Base-by-base conservation (phyloP, 805 yeast genomes). In the Candida andamanensis region DNA sequence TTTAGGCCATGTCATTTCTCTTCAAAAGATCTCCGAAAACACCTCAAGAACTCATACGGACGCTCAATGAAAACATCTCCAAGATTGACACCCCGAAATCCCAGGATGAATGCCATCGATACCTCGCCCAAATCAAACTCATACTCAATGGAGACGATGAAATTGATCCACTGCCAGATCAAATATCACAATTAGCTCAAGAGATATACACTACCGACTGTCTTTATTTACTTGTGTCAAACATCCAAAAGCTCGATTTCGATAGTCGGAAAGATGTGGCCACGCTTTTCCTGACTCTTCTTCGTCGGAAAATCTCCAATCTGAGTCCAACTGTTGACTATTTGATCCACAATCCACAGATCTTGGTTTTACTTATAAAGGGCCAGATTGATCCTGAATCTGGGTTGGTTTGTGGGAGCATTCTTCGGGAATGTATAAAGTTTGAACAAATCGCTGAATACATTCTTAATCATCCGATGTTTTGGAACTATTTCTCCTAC, bases 21-120 rank as follows among this genome's bases (percentile, higher is more conserved):
- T 90, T 92, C 70, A 84, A 86, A 44, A 72, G 95, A 50, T 85
- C 80, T 50, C 95, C 95, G 7, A 87, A 86, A 56, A 79, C 95
- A 1, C 95, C 96, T 2, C 74, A 74, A 13, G 98, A 90, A 49
- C 72, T 87, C 37, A 81, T 86, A 3, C 71, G 85, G 29, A 76
- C 79, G 5, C 67, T 87, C 40, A 74, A 75, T 41, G 97, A 90
- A 29, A 84, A 77, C 47, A 68, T 87, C 8, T 52, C 67, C 11
- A 82, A 82, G 50, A 63, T 82, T 14, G 84, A 78, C 39, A 41
- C 53, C 8, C 46, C 61, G 6, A 51, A 69, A 67, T 62, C 67
- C 67, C 84, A 81, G 48, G 96, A 86, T 36, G 96, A 87, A 33
- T 71, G 81, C 21, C 52, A 79, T 3, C 69, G 87, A 27, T 74